Evolutionary conservation across 129 eudicot species (phyloP).

Genomic region (Erigeron canadensis): DNA sequence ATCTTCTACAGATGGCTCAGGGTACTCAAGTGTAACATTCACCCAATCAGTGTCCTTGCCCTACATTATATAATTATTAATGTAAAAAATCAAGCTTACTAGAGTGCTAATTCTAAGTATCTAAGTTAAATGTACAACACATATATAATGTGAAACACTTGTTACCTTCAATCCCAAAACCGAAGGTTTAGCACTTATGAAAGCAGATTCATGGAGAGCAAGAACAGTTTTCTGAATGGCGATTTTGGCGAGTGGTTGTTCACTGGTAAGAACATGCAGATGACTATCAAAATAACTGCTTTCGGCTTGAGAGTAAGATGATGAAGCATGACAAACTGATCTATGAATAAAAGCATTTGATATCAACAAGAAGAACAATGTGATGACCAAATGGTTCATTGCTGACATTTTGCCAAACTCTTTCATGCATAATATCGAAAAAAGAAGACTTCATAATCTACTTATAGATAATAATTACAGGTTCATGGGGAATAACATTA

Average conservation of each 20-base stretch:
- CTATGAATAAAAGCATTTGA: constrained; percentile 11
- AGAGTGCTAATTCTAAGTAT: not conserved
- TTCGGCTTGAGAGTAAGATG: constrained; percentile 22
- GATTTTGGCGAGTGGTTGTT: constrained; percentile 49
- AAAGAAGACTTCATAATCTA: not conserved
- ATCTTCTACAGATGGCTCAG: constrained; percentile 59
- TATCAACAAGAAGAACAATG: constrained; percentile 3
- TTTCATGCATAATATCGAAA: not conserved
- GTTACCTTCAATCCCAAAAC: constrained; percentile 36
- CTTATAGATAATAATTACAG: not conserved
- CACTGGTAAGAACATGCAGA: constrained; percentile 24
- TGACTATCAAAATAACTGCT: constrained; percentile 6
- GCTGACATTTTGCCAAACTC: constrained; percentile 15
- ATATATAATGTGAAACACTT: not conserved
- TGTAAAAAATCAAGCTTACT: not conserved
- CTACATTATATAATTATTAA: constrained; percentile 28
- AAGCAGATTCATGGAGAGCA: constrained; percentile 40
- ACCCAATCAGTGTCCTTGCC: constrained; percentile 76
- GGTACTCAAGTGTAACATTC: constrained; percentile 41
- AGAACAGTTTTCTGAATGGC: constrained; percentile 38
- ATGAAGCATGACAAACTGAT: constrained; percentile 5
- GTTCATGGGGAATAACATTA: not conserved
- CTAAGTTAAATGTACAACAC: not conserved
- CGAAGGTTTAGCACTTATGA: constrained; percentile 35
- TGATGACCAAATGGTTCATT: not conserved